Evolutionary conservation across 768 basidiomycete genomes (phyloP), one percentile per base, ranked within the genome.

Genomic region (Amanita molliuscula): DNA sequence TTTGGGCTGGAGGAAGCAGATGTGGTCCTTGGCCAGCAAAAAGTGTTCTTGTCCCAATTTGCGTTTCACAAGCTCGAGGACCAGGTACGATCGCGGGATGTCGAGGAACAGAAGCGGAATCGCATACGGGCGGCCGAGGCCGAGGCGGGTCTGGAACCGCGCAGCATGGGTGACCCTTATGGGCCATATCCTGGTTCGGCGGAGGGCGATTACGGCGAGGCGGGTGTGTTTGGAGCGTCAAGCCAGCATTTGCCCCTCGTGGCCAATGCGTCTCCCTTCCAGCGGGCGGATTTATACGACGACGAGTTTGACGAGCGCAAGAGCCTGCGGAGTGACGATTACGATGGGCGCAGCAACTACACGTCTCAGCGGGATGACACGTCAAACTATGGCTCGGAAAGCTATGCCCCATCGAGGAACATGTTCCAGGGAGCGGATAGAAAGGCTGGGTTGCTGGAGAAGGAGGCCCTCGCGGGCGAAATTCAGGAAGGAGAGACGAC

Each of bases 1-100:
- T 63, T 87, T 63, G 74, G 70, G 2, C 55, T 90, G 41, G 65
- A 67, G 3, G 88, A 92, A 38, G 67, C 62, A 11, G 92, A 96
- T 62, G 62, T 96, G 42, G 87, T 87, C 0, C 61, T 93, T 2
- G 93, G 96, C 0, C 77, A 81, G 51, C 81, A 78, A 57, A 94
- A 91, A 79, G 95, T 94, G 40, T 98, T 90, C 76, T 67, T 99
- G 3, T 87, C 84, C 0, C 92, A 94, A 58, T 54, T 59, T 0
- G 87, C 88, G 0, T 97, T 98, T 77, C 89, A 91, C 54, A 69
- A 74, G 2, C 78, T 98, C 15, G 95, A 98, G 61, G 90, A 99
- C 59, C 78, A 80, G 3, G 71, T 98, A 10, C 83, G 95, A 6
- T 74, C 84, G 0, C 74, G 76, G 13, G 95, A 97, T 47, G 81